Evolutionary conservation across 257 asterid species (phyloP).

Genomic region (Coffea eugenioides): DNA sequence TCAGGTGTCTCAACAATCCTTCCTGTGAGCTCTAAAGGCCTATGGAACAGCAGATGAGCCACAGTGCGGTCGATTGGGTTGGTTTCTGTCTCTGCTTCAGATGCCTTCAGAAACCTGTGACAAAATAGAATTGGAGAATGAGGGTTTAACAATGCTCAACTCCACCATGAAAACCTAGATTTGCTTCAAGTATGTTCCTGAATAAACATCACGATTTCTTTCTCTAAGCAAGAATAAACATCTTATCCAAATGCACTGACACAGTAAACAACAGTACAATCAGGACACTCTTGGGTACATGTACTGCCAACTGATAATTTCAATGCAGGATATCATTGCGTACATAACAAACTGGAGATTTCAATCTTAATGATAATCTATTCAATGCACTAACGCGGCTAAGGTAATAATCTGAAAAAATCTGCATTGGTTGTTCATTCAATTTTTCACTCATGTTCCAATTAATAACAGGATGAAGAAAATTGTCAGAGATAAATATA

Average conservation of each 20-base stretch:
- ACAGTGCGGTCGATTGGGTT: conserved; percentile 84
- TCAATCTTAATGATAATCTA: neutral
- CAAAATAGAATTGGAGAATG: neutral
- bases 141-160: neutral
- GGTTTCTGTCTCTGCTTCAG: conserved; percentile 66
- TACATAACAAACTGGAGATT: neutral
- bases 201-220: neutral
- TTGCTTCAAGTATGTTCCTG: neutral
- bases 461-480: neutral
- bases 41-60: conserved; percentile 85
- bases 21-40: conserved; percentile 51
- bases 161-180: neutral
- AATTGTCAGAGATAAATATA: neutral
- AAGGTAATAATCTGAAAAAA: neutral
- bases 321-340: neutral
- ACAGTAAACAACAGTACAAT: neutral
- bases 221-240: neutral
- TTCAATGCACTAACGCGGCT: neutral
- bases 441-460: neutral
- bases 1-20: conserved; percentile 47
- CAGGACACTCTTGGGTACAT: neutral
- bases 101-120: conserved; percentile 53
- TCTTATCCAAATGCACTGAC: neutral
- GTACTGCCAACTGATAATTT: neutral
- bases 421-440: neutral